Evolutionary conservation across 495 filamentous ascomycete species (phyloP), one percentile per base, ranked within the genome.

Genomic region (Tuber microsphaerosporum): DNA sequence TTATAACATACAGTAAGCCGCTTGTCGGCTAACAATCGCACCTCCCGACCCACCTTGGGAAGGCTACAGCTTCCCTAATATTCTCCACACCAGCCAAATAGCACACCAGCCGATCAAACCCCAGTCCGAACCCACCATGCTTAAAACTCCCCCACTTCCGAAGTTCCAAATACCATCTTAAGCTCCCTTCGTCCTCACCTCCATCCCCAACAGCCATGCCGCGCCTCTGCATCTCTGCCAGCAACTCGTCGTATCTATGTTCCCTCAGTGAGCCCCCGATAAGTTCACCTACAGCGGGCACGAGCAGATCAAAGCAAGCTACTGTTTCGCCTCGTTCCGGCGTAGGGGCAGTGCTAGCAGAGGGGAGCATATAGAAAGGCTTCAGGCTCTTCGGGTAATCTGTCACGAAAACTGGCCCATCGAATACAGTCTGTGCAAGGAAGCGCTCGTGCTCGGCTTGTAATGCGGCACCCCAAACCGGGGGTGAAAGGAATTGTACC

Each of bases 121-220:
- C 95, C 72, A 98, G 83, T 3, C 95, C 95, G 85, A 97, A 99
- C 2, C 95, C 95, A 42, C 95, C 95, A 83, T 98, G 95, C n/a
- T 94, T 94, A 45, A 94, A 92, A 80, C 90, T 94, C 41, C 95
- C 95, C 90, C 93, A 99, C 74, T 92, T 91, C 70, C 95, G 91
- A 70, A 99, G 87, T 81, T 99, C 95, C n/a, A 93, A 85, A 83
- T 98, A 99, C 95, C 95, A 99, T 76, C 92, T 88, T 20, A 99
- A 86, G 77, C 84, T 85, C 34, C 86, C 86, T 71, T 88, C 85
- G 77, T 88, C 88, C 7, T 78, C 77, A 19, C 41, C 48, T 17
- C n/a, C 75, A 34, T 31, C 39, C 14, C 68, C 75, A 19, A 70
- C 68, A 69, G 43, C 73, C 3, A 80, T 74, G 6, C 90, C 90